Base-by-base conservation (phyloP, 352 stramenopile genomes). In the Globisporangium nagaii region DNA sequence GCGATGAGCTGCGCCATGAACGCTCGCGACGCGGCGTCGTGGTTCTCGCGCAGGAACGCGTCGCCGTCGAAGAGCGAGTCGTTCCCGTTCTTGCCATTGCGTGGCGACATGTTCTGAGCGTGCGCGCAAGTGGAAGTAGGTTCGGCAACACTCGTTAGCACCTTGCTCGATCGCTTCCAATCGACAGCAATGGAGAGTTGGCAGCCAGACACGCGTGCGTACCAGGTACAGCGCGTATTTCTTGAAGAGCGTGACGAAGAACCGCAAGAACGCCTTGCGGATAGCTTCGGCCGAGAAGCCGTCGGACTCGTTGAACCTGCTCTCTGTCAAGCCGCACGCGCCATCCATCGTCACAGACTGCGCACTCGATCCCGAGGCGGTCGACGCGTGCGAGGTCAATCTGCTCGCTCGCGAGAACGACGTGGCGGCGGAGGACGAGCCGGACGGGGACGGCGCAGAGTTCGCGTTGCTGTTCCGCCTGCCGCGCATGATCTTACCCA, bases 191-290 rank as follows among this genome's bases (percentile, higher is more conserved):
- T n/a, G n/a, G n/a, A n/a, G n/a, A n/a, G n/a, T n/a, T n/a, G n/a
- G n/a, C n/a, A n/a, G n/a, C n/a, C n/a, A n/a, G n/a, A n/a, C n/a
- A n/a, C n/a, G n/a, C n/a, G n/a, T n/a, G n/a, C 46, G 43, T 72
- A 93, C 82, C 73, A 93, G 46, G 46, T 90, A 93, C 35, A 53
- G 60, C 17, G 74, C 74, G 48, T 93, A 93, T 39, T 89, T 90
- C 65, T 86, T 89, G 15, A 91, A 58, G 2, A 93, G 54, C 1
- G 75, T 87, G 39, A 93, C 79, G 56, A 93, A 93, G 53, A 91
- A 89, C 9, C 83, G 79, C 9, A 93, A 56, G 55, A 93, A 93
- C 10, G 80, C 79, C 56, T 75, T 79, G 24, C 83, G 80, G n/a
- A 76, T 68, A 2, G 66, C 76, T 28, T 82, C 65, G 0, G 73